Evolutionary conservation across 768 basidiomycete species (phyloP), one percentile per base, ranked within the genome.

Genomic region (Trametes meyenii): DNA sequence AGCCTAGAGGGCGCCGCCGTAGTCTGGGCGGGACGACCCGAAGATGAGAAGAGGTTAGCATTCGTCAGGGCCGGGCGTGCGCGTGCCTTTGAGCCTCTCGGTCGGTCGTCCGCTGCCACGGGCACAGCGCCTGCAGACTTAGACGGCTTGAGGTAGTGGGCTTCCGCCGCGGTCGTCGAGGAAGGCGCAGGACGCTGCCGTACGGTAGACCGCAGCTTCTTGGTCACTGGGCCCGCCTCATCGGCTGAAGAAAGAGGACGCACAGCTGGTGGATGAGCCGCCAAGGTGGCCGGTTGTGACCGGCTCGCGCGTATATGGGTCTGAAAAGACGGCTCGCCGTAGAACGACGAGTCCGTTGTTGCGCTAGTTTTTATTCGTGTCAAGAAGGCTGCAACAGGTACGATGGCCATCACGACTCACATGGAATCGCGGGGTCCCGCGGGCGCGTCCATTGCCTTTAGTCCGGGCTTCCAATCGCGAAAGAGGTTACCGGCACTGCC

Each of bases 41-140:
- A 84, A 78, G 86, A 89, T 89, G 88, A 90, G 89, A 89, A 88
- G 81, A 88, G 81, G 80, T 89, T 89, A 89, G 85, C 82, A 87
- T 88, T 85, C 79, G 84, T 86, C 83, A 89, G 83, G 83, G 86
- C 88, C 87, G 86, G 87, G 86, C 87, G 88, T 82, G 85, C 85
- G 87, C 89, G 85, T 90, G 87, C 90, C 90, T 92, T 92, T 65
- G 69, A 70, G 68, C 67, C 65, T 89, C 90, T 90, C 82, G 82
- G 79, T 74, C 85, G 83, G 75, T 89, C 87, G 77, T 88, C 87
- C 69, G 70, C 70, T 29, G 36, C 56, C 61, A 65, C 60, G 59
- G 64, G 66, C 48, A 68, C 24, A 42, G 65, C 65, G 64, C 81
- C 74, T 71, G 77, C 77, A 69, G 82, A 74, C 80, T 88, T 90